These are phyloP conservation scores for Calocybe cyanea DNA, from an alignment of 768 basidiomycete genomes.

Conservation along the genomic window DNA sequence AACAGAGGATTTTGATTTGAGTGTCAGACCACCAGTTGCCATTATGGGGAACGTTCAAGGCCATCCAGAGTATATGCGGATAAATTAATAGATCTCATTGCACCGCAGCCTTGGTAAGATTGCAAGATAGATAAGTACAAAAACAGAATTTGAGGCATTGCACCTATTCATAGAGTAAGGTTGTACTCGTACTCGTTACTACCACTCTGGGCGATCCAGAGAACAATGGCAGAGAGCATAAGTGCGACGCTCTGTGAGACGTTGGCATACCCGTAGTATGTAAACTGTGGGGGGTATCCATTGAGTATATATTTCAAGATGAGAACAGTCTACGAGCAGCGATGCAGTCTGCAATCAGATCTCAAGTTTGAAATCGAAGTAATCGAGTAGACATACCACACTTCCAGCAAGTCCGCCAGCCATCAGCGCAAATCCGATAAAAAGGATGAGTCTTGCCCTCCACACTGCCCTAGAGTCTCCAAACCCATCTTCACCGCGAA, in stretches of 20 bases:
- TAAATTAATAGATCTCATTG: no score
- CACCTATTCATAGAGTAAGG: constrained; percentile 53
- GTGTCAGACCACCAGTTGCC: no score
- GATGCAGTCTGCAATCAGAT: background rate
- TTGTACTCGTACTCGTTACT: constrained; percentile 93
- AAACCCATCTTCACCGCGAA: constrained; percentile 75
- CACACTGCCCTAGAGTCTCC: constrained; percentile 85
- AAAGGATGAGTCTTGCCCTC: constrained; percentile 86
- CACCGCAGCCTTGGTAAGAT: background rate
- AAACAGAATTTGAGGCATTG: background rate
- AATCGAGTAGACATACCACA: constrained; percentile 63
- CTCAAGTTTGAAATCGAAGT: no score
- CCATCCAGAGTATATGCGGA: no score
- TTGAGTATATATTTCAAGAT: constrained; percentile 87
- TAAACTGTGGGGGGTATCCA: constrained; percentile 68
- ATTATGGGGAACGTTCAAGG: no score
- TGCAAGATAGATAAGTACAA: constrained; percentile 11
- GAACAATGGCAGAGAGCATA: constrained; percentile 80
- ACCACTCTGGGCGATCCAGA: constrained; percentile 89
- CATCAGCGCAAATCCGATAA: constrained; percentile 96
- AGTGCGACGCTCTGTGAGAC: constrained; percentile 89
- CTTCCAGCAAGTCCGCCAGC: constrained; percentile 98
- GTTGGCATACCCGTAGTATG: constrained; percentile 92
- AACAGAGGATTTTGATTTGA: no score
- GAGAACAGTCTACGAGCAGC: constrained; percentile 64